phyloP scores from a whole-genome alignment of 176 grass and related monocot species.

The Canna indica region DNA sequence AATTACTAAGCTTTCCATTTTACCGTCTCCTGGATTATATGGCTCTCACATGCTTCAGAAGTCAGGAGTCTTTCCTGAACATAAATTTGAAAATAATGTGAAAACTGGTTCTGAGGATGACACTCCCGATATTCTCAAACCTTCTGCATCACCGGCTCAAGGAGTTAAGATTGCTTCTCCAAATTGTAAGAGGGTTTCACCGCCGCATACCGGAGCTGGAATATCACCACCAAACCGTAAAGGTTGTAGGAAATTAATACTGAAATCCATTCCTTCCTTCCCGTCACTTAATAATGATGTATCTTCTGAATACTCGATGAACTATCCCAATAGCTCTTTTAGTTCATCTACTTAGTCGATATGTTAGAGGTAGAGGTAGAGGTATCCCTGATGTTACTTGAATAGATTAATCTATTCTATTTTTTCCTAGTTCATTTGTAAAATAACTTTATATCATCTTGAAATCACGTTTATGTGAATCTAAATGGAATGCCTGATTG shows the following conservation, averaged over 20 bases:
- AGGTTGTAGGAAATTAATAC: conserved; percentile 75
- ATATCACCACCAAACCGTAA: conserved; percentile 57
- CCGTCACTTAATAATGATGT: conserved; percentile 49
- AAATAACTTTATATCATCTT: background rate
- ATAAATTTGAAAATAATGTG: conserved; percentile 24
- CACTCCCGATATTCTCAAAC: conserved; percentile 39
- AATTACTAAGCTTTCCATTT: conserved; percentile 36
- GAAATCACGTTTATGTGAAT: background rate
- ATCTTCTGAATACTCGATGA: conserved; percentile 24
- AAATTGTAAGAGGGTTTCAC: conserved; percentile 86
- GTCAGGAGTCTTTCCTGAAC: conserved; percentile 18
- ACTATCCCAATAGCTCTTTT: conserved; percentile 33
- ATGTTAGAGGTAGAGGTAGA: too few species aligned
- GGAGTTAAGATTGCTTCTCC: conserved; percentile 67
- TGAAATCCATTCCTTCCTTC: conserved; percentile 92
- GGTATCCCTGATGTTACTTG: background rate
- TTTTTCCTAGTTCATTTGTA: background rate
- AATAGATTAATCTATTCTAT: background rate
- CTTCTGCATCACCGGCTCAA: conserved; percentile 32
- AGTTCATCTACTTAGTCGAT: conserved; percentile 29
- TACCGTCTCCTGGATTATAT: conserved; percentile 40
- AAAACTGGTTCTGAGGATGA: conserved; percentile 29
- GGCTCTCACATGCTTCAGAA: conserved; percentile 31
- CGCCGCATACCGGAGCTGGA: conserved; percentile 44
- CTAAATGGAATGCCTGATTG: background rate